Conservation (phyloP, 2,329 filamentous ascomycete genomes). For the Trichoderma hamatum region DNA sequence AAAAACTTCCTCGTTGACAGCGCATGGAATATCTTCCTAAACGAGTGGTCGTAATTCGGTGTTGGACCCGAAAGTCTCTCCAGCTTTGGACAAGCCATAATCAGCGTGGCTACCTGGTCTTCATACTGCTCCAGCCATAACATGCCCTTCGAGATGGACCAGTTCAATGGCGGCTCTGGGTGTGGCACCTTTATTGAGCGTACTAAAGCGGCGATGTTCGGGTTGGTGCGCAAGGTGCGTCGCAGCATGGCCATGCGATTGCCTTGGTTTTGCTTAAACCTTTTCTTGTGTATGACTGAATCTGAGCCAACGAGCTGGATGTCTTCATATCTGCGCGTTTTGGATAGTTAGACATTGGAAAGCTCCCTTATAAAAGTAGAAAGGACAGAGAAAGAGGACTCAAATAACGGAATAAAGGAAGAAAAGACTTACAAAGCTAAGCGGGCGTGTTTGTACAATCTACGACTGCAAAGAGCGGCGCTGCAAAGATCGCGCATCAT, state of each 20-base stretch:
- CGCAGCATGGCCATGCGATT: conserved; percentile 59
- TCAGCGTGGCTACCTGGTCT: conserved; percentile 60
- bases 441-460: conserved; percentile 56
- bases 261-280: conserved; percentile 56
- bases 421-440: conserved; percentile 51
- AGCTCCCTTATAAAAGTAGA: too few species aligned
- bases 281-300: conserved; percentile 58
- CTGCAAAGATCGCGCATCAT: conserved; percentile 65
- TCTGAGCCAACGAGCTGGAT: conserved; percentile 63
- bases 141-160: conserved; percentile 33
- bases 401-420: neutral
- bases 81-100: conserved; percentile 68
- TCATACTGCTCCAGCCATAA: conserved; percentile 55
- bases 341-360: neutral
- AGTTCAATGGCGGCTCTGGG: conserved; percentile 48
- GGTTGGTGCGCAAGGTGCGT: conserved; percentile 58
- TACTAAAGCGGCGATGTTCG: conserved; percentile 57
- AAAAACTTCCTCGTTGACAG: conserved; percentile 59
- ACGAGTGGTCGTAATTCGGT: conserved; percentile 58
- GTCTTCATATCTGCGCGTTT: conserved; percentile 53
- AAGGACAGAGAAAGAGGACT: neutral
- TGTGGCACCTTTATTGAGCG: conserved; percentile 57
- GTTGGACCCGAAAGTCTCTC: conserved; percentile 61
- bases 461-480: conserved; percentile 54
- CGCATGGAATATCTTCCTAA: conserved; percentile 60